Evolutionary conservation across 2,329 filamentous ascomycete species (phyloP).

Genomic region (Trichoderma guizhouense): DNA sequence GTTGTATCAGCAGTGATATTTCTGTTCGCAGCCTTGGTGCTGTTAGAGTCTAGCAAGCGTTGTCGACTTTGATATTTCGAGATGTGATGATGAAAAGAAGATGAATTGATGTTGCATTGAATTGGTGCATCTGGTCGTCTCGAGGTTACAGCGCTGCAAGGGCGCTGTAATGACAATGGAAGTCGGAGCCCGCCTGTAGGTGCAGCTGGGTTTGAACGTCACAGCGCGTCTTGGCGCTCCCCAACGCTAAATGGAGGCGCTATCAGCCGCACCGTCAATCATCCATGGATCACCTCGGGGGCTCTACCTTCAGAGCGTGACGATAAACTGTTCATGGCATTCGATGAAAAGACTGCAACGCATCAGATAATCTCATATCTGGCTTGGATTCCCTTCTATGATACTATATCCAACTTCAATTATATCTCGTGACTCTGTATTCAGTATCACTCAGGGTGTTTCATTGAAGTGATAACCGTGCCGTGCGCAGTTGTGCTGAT

Average conservation of each 20-base stretch:
- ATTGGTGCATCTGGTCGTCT: not conserved
- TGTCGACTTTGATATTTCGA: not conserved
- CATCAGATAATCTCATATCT: not conserved
- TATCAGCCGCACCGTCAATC: not conserved
- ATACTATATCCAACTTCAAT: not conserved
- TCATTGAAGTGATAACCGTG: too few relatives aligned
- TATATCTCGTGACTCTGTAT: not conserved
- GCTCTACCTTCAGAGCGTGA: not conserved
- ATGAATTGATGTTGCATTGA: too few relatives aligned
- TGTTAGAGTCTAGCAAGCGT: not conserved
- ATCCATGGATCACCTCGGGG: too few relatives aligned
- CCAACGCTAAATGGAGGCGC: not conserved
- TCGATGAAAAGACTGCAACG: not conserved
- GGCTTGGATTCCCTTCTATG: not conserved
- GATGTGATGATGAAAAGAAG: not conserved
- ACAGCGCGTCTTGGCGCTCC: not conserved
- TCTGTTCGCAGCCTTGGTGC: not conserved
- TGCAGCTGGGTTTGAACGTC: not conserved
- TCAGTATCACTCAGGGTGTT: fast-evolving
- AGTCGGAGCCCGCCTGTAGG: too few relatives aligned
- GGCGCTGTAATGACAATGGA: not conserved
- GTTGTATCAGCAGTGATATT: not conserved
- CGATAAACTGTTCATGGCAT: not conserved
- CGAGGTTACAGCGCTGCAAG: not conserved
- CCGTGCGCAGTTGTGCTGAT: not conserved